Base-by-base conservation (phyloP, 1,284 basidiomycete genomes). In the Ganoderma multipileum region DNA sequence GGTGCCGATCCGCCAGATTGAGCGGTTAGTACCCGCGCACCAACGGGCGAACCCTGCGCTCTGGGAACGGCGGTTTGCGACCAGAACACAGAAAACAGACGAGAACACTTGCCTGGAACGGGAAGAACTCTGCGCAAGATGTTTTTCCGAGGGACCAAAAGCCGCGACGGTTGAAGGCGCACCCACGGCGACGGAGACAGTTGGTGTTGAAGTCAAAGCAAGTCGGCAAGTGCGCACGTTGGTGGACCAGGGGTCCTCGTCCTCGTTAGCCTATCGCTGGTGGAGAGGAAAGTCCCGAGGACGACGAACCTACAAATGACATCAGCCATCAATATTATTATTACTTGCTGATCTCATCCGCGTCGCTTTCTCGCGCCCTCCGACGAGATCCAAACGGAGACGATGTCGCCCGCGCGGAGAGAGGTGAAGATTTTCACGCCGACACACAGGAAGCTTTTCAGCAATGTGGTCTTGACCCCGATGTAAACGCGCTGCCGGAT, bases 1-100 rank as follows among this genome's bases (percentile, higher is more conserved):
- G 71, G 71, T 54, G 64, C 61, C n/a, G 54, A 18, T 12, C 57
- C 58, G 28, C 68, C 65, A 69, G n/a, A 41, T 42, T n/a, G 23
- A 57, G 57, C 39, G 14, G 47, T 38, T 3, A 57, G 55, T 38
- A 38, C 55, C 28, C 36, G 47, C 26, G 26, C 28, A 50, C 47
- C 23, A 18, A 41, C 26, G 59, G 9, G 16, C 30, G 65, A 14
- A 57, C 20, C 30, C 30, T 41, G 30, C 8, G 47, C 18, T 8
- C 33, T 59, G 58, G 39, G 30, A 41, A 55, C 44, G 44, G 44
- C 47, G 47, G n/a, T 23, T 50, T 59, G 36, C 28, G 26, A 36
- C 38, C 16, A 18, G 16, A 23, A 42, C 7, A 28, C 28, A 9
- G 26, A 26, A 44, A 33, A 23, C n/a, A 41, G 58, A 38, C 28